phyloP scores from a whole-genome alignment of 495 filamentous ascomycete genomes.

The Neurospora tetrasperma region DNA sequence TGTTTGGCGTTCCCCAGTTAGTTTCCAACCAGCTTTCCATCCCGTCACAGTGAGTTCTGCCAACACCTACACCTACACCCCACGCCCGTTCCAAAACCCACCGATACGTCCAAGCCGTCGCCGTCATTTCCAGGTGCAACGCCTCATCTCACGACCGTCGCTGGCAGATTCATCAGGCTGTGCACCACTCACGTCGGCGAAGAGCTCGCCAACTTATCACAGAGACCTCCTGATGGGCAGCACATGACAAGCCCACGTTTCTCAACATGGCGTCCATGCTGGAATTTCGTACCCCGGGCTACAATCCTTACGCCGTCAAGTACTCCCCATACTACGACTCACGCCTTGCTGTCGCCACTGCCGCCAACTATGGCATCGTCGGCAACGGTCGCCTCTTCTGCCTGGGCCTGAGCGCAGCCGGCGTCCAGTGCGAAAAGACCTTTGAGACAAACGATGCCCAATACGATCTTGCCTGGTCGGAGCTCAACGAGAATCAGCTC shows the following conservation, averaged over 20 bases:
- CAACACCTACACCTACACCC: not conserved
- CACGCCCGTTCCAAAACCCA: not conserved
- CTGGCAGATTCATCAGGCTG: not conserved
- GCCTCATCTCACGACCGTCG: not conserved
- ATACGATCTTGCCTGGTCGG: constrained; percentile 89
- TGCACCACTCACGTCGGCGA: not conserved
- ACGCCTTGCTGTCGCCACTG: constrained; percentile 73
- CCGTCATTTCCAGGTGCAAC: not conserved
- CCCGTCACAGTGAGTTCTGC: not conserved
- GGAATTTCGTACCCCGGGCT: constrained; percentile 84
- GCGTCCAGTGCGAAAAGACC: constrained; percentile 75
- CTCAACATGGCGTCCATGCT: constrained; percentile 55
- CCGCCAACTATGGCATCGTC: constrained; percentile 91
- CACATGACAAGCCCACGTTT: not conserved
- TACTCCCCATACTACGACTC: constrained; percentile 98
- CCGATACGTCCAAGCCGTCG: not conserved
- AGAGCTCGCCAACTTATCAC: not conserved
- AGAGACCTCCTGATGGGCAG: constrained; percentile 2
- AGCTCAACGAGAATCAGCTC: constrained; percentile 88
- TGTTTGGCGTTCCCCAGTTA: not conserved
- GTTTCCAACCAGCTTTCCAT: not conserved
- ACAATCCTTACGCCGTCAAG: constrained; percentile 89
- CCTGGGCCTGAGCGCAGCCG: constrained; percentile 66
- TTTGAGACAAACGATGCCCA: constrained; percentile 96
- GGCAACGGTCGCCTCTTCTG: constrained; percentile 87